Evolutionary conservation across 805 yeast genomes (phyloP).

Genomic region (Metschnikowia baotianmanensis): DNA sequence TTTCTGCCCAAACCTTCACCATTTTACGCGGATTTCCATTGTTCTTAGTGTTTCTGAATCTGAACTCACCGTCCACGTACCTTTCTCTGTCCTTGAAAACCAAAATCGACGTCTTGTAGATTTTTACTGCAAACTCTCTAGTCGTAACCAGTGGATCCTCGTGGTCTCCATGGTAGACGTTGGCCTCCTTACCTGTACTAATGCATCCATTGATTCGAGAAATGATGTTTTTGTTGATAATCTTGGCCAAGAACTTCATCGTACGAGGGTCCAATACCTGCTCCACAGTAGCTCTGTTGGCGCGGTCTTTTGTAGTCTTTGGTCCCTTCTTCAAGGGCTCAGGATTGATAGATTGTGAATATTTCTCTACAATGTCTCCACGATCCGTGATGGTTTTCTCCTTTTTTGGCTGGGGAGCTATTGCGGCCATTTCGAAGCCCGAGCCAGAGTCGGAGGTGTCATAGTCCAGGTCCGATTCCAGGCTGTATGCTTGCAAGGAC

Average conservation of each 20-base stretch:
- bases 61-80: conserved; percentile 92
- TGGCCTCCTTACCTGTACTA: conserved; percentile 98
- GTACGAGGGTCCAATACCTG: conserved; percentile 97
- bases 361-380: conserved; percentile 55
- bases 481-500: conserved; percentile 5
- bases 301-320: conserved; percentile 69
- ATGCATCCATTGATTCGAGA: conserved; percentile 90
- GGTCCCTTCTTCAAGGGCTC: conserved; percentile 59
- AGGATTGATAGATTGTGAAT: conserved; percentile 61
- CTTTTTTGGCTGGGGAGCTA: not conserved
- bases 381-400: conserved; percentile 34
- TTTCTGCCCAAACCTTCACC: conserved; percentile 99
- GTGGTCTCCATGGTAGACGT: conserved; percentile 74
- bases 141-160: conserved; percentile 46
- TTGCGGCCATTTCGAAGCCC: conserved; percentile 3
- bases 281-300: conserved; percentile 95
- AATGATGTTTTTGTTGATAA: conserved; percentile 80
- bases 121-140: conserved; percentile 81
- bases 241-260: conserved; percentile 71
- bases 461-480: conserved; percentile 1
- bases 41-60: conserved; percentile 81
- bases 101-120: conserved; percentile 91
- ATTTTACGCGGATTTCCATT: conserved; percentile 94
- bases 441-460: conserved; percentile 2
- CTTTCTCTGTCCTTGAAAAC: conserved; percentile 97